Percentiles rank a stretch among this genome's conserved stretches.
These are phyloP conservation scores for Arachnomyces sp. DNA, from an alignment of 2,329 filamentous ascomycete genomes.

Conservation along the genomic window DNA sequence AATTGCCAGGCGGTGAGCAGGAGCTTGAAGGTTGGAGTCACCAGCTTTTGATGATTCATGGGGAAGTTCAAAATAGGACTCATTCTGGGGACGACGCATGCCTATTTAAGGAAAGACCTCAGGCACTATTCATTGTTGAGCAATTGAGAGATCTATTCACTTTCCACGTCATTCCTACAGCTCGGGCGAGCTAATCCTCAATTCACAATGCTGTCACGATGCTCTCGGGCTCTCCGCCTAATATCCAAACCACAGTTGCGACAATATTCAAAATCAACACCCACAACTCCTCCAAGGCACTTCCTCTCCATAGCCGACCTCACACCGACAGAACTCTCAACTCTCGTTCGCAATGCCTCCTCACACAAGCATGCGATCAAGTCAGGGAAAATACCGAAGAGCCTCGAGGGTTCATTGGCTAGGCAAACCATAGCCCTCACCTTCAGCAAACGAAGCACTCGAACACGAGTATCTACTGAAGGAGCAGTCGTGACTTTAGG, in stretches of 20 bases:
- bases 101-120: too few species aligned
- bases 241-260: slow-evolving; percentile 18
- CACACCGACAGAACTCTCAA: slow-evolving; percentile 67
- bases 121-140: too few species aligned
- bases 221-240: slow-evolving; percentile 15
- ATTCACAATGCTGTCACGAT: slow-evolving; percentile 5
- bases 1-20: too few species aligned
- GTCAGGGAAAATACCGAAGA: slow-evolving; percentile 52
- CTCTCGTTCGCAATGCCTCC: slow-evolving; percentile 74
- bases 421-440: slow-evolving; percentile 87
- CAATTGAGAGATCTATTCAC: not conserved
- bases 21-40: too few species aligned
- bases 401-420: slow-evolving; percentile 55
- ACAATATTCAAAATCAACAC: slow-evolving; percentile 27
- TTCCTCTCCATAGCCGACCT: slow-evolving; percentile 88
- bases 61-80: too few species aligned
- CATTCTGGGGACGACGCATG: too few species aligned
- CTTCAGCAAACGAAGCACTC: slow-evolving; percentile 92
- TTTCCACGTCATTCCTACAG: not conserved
- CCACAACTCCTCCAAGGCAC: slow-evolving; percentile 59
- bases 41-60: too few species aligned
- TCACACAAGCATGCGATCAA: slow-evolving; percentile 72
- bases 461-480: slow-evolving; percentile 90
- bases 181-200: slow-evolving; percentile 2
- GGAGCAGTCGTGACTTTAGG: slow-evolving; percentile 81